phyloP scores from a whole-genome alignment of 768 basidiomycete species.

The Kwoniella dejecticola region DNA sequence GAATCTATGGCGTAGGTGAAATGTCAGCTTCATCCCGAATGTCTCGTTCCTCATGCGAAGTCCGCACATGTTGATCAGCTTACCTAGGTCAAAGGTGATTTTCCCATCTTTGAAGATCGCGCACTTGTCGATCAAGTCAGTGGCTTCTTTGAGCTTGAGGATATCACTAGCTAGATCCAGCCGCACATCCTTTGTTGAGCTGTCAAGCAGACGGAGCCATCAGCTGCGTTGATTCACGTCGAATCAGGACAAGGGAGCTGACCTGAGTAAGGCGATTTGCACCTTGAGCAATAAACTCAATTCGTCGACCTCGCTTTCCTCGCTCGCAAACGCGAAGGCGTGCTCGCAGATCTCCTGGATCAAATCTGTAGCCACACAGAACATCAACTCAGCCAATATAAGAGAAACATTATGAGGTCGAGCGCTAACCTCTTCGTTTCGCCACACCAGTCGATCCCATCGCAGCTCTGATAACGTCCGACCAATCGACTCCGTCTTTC shows the following conservation, averaged over 20 bases:
- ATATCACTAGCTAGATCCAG: conserved; percentile 29
- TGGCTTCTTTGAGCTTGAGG: conserved; percentile 29
- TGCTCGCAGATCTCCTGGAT: not conserved
- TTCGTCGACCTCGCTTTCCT: conserved; percentile 9
- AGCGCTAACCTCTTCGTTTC: conserved; percentile 23
- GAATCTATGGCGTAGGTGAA: conserved; percentile 13
- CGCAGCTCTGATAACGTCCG: conserved; percentile 31
- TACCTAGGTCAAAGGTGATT: conserved; percentile 37
- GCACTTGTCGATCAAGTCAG: conserved; percentile 26
- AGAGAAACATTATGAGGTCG: not conserved
- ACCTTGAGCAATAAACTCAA: conserved; percentile 4
- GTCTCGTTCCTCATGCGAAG: not conserved
- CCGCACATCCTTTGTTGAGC: conserved; percentile 11
- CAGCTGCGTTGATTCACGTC: too few species aligned
- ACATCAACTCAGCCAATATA: not conserved
- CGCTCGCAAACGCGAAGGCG: not conserved
- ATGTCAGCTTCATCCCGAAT: conserved; percentile 7
- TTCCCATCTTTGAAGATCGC: conserved; percentile 19
- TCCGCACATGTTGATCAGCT: conserved; percentile 3
- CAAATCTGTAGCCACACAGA: not conserved
- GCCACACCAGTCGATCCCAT: conserved; percentile 4
- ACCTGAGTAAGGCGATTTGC: conserved; percentile 21
- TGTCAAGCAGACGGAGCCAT: too few species aligned
- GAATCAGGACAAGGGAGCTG: not conserved
- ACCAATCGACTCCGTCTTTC: conserved; percentile 28